Percentiles rank a stretch among this genome's conserved stretches.
phyloP scores from a whole-genome alignment of 805 yeast species.

The Candida jianshihensis region DNA sequence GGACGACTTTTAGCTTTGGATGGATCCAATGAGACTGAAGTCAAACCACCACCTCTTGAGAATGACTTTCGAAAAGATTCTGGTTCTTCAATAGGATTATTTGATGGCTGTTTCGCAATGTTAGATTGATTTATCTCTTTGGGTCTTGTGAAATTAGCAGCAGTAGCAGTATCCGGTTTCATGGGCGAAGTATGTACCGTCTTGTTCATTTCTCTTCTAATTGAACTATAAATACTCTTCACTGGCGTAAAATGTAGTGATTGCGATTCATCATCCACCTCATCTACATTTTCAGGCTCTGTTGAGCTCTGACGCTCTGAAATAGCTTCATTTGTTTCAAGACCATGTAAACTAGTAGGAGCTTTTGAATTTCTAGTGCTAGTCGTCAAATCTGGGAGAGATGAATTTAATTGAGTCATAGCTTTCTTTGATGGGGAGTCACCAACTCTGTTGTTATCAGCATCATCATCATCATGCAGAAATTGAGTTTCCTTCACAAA shows the following conservation, averaged over 20 bases:
- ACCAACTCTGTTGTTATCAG: neutral
- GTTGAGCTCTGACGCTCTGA: neutral
- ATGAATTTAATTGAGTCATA: neutral
- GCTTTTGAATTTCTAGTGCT: no score
- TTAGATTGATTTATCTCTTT: slow-evolving; percentile 3
- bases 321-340: no score
- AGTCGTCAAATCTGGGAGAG: neutral
- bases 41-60: slow-evolving; percentile 15
- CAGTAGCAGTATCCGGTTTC: neutral
- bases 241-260: slow-evolving; percentile 19
- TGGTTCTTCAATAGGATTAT: slow-evolving; percentile 14
- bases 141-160: neutral
- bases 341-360: no score
- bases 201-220: slow-evolving; percentile 20
- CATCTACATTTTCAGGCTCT: neutral
- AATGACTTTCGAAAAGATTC: slow-evolving; percentile 13
- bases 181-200: slow-evolving; percentile 6
- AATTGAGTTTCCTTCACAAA: slow-evolving; percentile 14
- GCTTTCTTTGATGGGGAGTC: neutral
- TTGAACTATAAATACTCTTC: slow-evolving; percentile 20
- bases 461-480: slow-evolving; percentile 4
- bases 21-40: slow-evolving; percentile 15
- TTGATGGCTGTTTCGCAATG: slow-evolving; percentile 17
- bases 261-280: neutral
- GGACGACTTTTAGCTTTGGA: slow-evolving; percentile 11